phyloP scores from a whole-genome alignment of 2,329 filamentous ascomycete species.

The Apiospora pterosperma region DNA sequence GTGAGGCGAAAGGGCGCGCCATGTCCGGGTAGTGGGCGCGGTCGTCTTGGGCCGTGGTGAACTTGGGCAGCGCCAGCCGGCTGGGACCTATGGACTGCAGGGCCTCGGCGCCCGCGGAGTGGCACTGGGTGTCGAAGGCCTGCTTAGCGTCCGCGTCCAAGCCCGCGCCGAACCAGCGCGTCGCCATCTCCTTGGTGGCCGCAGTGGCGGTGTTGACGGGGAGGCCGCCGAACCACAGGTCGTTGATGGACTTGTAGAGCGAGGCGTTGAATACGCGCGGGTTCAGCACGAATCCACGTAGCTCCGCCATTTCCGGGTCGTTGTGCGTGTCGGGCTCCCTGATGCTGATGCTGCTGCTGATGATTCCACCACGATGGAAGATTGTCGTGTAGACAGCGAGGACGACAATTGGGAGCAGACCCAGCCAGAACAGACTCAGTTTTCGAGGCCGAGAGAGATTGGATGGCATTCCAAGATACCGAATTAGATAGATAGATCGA shows the following conservation, averaged over 20 bases:
- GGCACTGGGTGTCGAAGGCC: constrained; percentile 32
- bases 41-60: constrained; percentile 8
- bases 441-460: not conserved
- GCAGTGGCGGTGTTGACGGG: constrained; percentile 19
- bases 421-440: not conserved
- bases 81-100: constrained; percentile 27
- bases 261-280: constrained; percentile 1
- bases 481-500: no score
- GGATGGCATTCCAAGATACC: not conserved
- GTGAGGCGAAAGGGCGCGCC: constrained; percentile 19
- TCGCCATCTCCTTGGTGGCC: constrained; percentile 19
- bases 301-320: not conserved
- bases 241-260: constrained; percentile 24
- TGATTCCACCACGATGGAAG: not conserved
- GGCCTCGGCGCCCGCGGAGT: constrained; percentile 9
- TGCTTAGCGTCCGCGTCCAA: constrained; percentile 7
- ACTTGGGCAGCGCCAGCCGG: not conserved
- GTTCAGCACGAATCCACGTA: not conserved
- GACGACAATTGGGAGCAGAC: not conserved
- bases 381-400: not conserved
- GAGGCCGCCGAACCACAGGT: constrained; percentile 38
- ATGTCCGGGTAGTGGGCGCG: constrained; percentile 25
- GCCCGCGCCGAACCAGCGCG: constrained; percentile 32
- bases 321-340: not conserved
- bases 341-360: not conserved